Evolutionary conservation across 352 stramenopile genomes (phyloP), one percentile per base, ranked within the genome.

Genomic region (Aphanomyces cochlioides): DNA sequence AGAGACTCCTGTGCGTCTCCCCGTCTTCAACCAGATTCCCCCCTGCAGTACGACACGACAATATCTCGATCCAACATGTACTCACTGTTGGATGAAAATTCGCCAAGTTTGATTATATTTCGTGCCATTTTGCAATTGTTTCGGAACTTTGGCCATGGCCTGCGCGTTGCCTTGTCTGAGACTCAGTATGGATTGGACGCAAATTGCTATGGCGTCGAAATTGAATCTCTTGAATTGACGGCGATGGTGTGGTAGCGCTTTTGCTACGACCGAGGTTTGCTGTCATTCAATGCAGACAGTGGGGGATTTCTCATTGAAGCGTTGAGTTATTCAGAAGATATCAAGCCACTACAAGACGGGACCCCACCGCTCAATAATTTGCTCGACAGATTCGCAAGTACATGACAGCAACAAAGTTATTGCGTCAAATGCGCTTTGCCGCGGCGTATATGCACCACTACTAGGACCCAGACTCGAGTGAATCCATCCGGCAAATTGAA

Each of bases 211-310:
- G 93, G 93, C 56, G 88, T 99, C 15, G 96, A 99, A 79, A 99
- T 96, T 96, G 97, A 99, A 82, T 96, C 96, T 13, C 96, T 99
- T 4, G 97, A 99, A 76, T 79, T 98, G 12, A 96, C 97, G 37
- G 98, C 89, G 13, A 96, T 99, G 81, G 99, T 99, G 82, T 99
- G 99, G 96, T 96, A 99, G 72, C 99, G 99, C 76, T 99, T 97
- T 82, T 98, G 94, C 78, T 99, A 99, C 78, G 90, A 99, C 75
- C 77, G 85, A 57, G 50, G 50, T 58, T 12, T 65, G 40, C 5
- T 57, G 8, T 28, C 36, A 28, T 28, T 37, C 19, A 12, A 13
- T 19, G 17, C 19, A 37, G 2, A 28, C 17, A 13, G n/a, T 19
- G 36, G 36, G 10, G 8, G 0, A 0, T 2, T 28, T 7, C 17